A percentile compares a stretch with the other conserved stretches of the same genome.
phyloP scores from a whole-genome alignment of 352 stramenopile genomes.

The Pythium sp. region DNA sequence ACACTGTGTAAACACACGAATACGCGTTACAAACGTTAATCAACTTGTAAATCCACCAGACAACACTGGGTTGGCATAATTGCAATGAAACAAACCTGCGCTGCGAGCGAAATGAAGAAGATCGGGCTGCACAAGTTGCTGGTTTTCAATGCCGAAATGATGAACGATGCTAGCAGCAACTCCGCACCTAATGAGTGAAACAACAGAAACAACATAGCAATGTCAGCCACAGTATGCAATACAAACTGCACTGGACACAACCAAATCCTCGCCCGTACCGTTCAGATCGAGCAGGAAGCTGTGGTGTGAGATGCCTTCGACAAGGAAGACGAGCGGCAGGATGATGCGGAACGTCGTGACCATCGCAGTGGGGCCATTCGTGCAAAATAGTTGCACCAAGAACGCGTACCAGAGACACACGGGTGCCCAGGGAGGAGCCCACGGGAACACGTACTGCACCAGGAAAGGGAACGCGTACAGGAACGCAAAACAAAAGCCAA shows the following conservation, averaged over 20 bases:
- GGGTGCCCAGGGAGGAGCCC: slow-evolving; percentile 83
- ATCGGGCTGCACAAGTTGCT: slow-evolving; percentile 81
- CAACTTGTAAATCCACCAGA: background rate
- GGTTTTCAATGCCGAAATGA: slow-evolving; percentile 84
- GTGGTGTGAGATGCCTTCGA: slow-evolving; percentile 87
- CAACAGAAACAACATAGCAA: background rate
- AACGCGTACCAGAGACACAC: slow-evolving; percentile 91
- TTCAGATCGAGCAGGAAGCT: slow-evolving; percentile 90
- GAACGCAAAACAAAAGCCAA: slow-evolving; percentile 87
- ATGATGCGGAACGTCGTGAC: slow-evolving; percentile 84
- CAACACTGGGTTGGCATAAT: background rate
- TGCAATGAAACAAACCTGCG: slow-evolving; percentile 36
- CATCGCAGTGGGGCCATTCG: slow-evolving; percentile 79
- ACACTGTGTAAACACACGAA: slow-evolving; percentile 31
- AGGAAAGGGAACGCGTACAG: slow-evolving; percentile 86
- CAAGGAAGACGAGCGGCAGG: slow-evolving; percentile 78
- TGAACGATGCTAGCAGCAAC: slow-evolving; percentile 79
- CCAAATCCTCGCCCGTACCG: slow-evolving; percentile 29
- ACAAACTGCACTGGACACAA: background rate
- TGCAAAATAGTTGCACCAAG: slow-evolving; percentile 86
- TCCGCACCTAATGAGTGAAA: slow-evolving; percentile 52
- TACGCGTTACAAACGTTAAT: background rate
- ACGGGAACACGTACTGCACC: slow-evolving; percentile 86
- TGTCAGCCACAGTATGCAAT: background rate
- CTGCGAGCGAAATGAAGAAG: slow-evolving; percentile 80